Conservation (phyloP, 1,139 yeast genomes). For the Kurtzmaniella quercitrusa region DNA sequence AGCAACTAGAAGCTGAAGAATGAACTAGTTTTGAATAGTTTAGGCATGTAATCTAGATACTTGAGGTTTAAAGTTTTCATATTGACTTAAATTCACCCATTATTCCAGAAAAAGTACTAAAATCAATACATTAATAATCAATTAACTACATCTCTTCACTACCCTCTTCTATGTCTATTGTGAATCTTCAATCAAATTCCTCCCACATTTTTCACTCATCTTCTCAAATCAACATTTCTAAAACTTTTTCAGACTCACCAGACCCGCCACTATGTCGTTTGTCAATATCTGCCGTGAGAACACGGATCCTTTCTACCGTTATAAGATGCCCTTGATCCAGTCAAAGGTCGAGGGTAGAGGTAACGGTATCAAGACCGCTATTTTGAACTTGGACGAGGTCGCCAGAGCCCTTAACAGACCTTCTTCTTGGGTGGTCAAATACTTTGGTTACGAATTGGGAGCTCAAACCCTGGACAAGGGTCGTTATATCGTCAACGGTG, state of each 20-base stretch:
- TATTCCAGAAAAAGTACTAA: too few species aligned
- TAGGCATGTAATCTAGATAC: too few species aligned
- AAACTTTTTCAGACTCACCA: not conserved
- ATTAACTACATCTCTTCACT: not conserved
- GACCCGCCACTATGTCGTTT: slow-evolving; percentile 61
- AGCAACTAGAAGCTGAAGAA: too few species aligned
- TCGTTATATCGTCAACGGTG: slow-evolving; percentile 91
- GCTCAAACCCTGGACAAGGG: slow-evolving; percentile 88
- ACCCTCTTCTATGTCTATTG: not conserved
- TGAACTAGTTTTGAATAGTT: too few species aligned
- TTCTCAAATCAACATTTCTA: not conserved
- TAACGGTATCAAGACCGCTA: slow-evolving; percentile 97
- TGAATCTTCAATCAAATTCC: not conserved
- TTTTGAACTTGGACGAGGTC: slow-evolving; percentile 85
- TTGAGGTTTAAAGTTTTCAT: too few species aligned
- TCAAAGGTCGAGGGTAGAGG: slow-evolving; percentile 99
- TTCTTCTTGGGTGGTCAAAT: slow-evolving; percentile 84
- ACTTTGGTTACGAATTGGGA: slow-evolving; percentile 94
- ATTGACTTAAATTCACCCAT: too few species aligned
- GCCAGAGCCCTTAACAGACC: slow-evolving; percentile 95
- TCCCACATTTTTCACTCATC: not conserved
- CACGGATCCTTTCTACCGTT: slow-evolving; percentile 97
- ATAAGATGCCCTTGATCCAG: slow-evolving; percentile 97
- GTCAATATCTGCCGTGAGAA: slow-evolving; percentile 96
- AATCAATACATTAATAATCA: too few species aligned